A percentile compares a stretch with the other conserved stretches of the same genome.
Conservation (phyloP, 306 rosid genomes). For the Canavalia gladiata region DNA sequence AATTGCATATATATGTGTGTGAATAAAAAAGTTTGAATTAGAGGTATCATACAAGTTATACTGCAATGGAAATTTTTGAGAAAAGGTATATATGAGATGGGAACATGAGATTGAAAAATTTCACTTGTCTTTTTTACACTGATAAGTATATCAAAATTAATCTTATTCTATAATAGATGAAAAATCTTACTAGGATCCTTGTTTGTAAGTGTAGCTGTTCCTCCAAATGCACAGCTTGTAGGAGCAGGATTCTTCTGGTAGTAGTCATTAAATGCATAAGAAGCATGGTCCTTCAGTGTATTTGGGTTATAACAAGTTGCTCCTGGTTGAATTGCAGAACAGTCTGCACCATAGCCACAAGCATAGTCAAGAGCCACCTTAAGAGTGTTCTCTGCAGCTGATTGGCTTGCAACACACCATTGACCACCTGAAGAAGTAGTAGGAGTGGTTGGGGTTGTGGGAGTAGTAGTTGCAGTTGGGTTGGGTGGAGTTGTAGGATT, state of each 20-base stretch:
- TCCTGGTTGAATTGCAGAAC: constrained; percentile 79
- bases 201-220: constrained; percentile 75
- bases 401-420: constrained; percentile 88
- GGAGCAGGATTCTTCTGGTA: constrained; percentile 92
- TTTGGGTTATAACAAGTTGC: constrained; percentile 84
- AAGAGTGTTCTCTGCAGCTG: constrained; percentile 79
- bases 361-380: constrained; percentile 98
- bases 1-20: not conserved
- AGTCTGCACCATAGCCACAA: constrained; percentile 98
- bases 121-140: not conserved
- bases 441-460: constrained; percentile 46
- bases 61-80: not conserved
- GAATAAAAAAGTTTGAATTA: not conserved
- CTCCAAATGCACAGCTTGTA: constrained; percentile 95
- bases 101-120: constrained; percentile 6
- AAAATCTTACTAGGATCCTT: constrained; percentile 88
- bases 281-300: constrained; percentile 82
- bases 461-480: constrained; percentile 21
- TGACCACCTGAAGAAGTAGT: constrained; percentile 64
- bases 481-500: constrained; percentile 38
- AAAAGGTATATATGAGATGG: not conserved
- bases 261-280: constrained; percentile 92
- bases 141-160: not conserved
- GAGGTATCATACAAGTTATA: not conserved
- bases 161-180: not conserved